These are phyloP conservation scores for Cornus controversa DNA, from an alignment of 148 eudicot species.

Conservation along the genomic window DNA sequence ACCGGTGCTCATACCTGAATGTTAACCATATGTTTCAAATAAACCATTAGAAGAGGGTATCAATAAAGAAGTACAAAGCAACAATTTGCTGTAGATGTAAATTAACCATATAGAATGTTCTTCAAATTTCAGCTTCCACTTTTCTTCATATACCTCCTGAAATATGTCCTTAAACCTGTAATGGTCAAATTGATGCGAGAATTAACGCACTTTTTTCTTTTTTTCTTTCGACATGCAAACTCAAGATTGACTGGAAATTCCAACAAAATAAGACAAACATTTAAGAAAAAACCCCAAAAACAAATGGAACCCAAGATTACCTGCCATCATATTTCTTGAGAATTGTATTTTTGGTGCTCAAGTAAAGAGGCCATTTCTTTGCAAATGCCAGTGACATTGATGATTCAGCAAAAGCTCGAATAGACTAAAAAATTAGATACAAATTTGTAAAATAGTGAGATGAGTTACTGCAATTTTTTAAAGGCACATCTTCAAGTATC, in stretches of 20 bases:
- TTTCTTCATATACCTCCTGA: conserved; percentile 71
- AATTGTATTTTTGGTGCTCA: conserved; percentile 75
- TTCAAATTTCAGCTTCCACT: conserved; percentile 72
- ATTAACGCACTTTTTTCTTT: neutral
- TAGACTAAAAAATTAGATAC: conserved; percentile 43
- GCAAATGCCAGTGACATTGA: conserved; percentile 69
- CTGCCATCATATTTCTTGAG: conserved; percentile 87
- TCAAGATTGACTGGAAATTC: neutral
- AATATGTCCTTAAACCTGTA: conserved; percentile 74
- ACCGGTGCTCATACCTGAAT: conserved; percentile 74
- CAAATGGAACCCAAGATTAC: conserved; percentile 20
- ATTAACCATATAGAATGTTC: conserved; percentile 69
- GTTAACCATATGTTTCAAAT: conserved; percentile 10
- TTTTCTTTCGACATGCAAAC: conserved; percentile 3
- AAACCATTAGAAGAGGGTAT: conserved; percentile 7
- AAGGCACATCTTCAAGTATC: neutral
- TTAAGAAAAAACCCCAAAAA: neutral
- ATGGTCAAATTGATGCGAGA: conserved; percentile 1
- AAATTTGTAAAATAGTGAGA: conserved; percentile 10
- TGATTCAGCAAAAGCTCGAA: conserved; percentile 74
- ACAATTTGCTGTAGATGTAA: neutral
- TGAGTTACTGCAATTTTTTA: neutral
- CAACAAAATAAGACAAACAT: neutral
- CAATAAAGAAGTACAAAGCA: conserved; percentile 1
- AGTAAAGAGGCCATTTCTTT: conserved; percentile 74